phyloP scores from a whole-genome alignment of 2,329 filamentous ascomycete species.

The Cordyceps cicadae region DNA sequence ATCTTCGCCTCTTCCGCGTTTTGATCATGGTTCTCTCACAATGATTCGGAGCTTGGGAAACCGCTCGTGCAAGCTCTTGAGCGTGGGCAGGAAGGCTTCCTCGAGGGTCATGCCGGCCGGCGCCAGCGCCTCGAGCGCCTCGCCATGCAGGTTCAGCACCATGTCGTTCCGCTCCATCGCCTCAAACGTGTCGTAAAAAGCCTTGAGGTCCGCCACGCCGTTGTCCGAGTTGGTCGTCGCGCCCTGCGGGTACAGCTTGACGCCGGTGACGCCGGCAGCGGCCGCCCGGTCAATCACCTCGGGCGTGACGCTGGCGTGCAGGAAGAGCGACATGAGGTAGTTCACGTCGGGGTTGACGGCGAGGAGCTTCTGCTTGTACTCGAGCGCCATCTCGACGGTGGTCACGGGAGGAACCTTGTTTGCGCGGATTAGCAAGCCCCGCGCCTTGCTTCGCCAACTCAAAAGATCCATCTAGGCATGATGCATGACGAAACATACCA shows the following conservation, averaged over 20 bases:
- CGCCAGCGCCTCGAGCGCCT: conserved; percentile 50
- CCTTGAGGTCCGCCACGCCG: conserved; percentile 61
- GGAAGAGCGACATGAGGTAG: conserved; percentile 67
- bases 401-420: conserved; percentile 45
- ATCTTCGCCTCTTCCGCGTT: no score
- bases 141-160: conserved; percentile 89
- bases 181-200: conserved; percentile 72
- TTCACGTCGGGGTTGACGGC: conserved; percentile 53
- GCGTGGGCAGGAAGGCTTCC: conserved; percentile 66
- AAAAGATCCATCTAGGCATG: not conserved
- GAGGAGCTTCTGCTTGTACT: conserved; percentile 55
- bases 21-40: conserved; percentile 13
- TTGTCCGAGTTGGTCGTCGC: conserved; percentile 59
- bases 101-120: conserved; percentile 39
- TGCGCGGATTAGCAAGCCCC: conserved; percentile 7
- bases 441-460: not conserved
- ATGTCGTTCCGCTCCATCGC: conserved; percentile 80
- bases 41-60: conserved; percentile 68
- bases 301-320: conserved; percentile 56
- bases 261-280: conserved; percentile 59
- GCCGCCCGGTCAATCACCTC: conserved; percentile 66
- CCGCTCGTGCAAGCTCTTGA: conserved; percentile 60
- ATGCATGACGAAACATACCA: conserved; percentile 30
- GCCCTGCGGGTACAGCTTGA: conserved; percentile 60
- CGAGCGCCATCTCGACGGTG: conserved; percentile 49